Evolutionary conservation across 371 early-diverging fungal genomes (phyloP), one percentile per base, ranked within the genome.

Genomic region (Batkoa obscura): DNA sequence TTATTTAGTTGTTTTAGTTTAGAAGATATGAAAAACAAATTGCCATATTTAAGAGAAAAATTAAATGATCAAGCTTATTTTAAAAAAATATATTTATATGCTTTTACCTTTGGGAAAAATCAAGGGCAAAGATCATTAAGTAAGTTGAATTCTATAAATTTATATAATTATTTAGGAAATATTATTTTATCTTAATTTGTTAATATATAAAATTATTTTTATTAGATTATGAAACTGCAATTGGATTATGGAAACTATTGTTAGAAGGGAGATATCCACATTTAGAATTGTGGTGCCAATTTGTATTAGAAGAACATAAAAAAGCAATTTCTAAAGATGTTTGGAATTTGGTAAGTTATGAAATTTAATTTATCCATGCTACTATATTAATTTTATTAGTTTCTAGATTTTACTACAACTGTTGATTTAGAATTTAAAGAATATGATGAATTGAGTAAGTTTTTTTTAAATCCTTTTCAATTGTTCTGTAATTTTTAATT

Each of bases 261-360:
- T 66, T 90, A 51, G 54, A 46, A 0, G 74, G 67, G 49, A 72
- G 68, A 55, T 88, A 74, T 64, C 64, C 62, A 23, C 68, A 76
- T 50, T 62, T 86, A 55, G 80, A 83, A 30, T 50, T 75, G 56
- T 90, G 88, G 88, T 68, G 76, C 49, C 66, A 75, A 50, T 90
- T 83, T 58, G 64, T 86, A 15, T 60, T 80, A 72, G 74, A 81
- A 57, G 73, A 85, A 54, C 76, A 86, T 64, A 71, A 72, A 12
- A 84, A 82, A 58, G 75, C 87, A 6, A 86, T 90, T 59, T 80
- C 82, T 30, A 78, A 78, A 50, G 89, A 90, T 64, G 86, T 88
- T 2, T 90, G 90, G 91, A 76, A 72, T 51, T 62, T 84, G 75
- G 83, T 86, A 70, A 59, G 64, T 60, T 23, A n/a, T n/a, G n/a